Conservation (phyloP, 129 eudicot species). For the Solidago caesia region DNA sequence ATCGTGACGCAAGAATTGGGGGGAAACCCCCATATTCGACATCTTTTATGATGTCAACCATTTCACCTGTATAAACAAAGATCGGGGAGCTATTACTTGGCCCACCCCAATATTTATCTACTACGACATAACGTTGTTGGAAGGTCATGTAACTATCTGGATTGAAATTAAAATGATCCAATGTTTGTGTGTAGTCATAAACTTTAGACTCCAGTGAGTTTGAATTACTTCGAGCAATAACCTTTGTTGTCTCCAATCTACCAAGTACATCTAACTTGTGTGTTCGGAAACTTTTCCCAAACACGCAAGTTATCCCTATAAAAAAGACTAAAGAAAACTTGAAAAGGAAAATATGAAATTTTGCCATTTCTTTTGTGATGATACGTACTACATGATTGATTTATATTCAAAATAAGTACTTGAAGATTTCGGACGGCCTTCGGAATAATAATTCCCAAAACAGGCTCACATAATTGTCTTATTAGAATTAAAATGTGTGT, state of each 20-base stretch:
- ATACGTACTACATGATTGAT: background rate
- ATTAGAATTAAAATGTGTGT: background rate
- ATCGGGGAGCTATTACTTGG: constrained; percentile 25
- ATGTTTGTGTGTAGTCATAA: constrained; percentile 33
- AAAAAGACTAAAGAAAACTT: background rate
- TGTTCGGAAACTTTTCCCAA: constrained; percentile 17
- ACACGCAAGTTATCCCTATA: constrained; percentile 17
- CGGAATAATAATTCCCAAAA: background rate
- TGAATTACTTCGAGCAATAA: background rate
- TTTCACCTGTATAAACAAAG: constrained; percentile 29
- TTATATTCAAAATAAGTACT: constrained; percentile 1
- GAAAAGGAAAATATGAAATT: background rate
- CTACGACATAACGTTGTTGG: constrained; percentile 30
- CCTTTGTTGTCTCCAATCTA: background rate
- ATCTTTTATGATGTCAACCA: background rate
- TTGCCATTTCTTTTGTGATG: constrained; percentile 13
- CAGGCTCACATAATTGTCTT: constrained; percentile 2
- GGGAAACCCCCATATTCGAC: background rate
- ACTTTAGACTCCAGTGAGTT: constrained; percentile 18
- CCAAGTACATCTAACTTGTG: constrained; percentile 15
- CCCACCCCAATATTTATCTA: constrained; percentile 27
- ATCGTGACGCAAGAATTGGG: constrained; percentile 15
- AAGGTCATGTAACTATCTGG: constrained; percentile 30
- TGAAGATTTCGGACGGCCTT: background rate
- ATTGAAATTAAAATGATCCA: constrained; percentile 38